These are phyloP conservation scores for Takakia lepidozioides DNA, from an alignment of 225 moss, liverwort and hornwort species.

Conservation along the genomic window DNA sequence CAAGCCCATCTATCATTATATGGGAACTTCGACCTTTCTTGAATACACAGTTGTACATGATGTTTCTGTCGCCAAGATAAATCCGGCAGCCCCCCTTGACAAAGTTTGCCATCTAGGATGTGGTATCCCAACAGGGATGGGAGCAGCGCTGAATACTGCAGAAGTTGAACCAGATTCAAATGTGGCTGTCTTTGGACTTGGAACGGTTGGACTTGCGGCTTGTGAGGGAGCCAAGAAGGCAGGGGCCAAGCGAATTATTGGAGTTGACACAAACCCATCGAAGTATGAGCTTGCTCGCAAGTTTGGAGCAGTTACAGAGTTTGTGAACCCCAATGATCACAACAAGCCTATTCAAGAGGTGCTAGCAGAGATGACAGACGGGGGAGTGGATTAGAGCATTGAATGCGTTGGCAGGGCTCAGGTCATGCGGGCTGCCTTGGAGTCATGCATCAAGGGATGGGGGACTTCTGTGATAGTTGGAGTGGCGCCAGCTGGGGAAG, in stretches of 20 bases:
- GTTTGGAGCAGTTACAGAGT: slow-evolving; percentile 80
- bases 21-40: slow-evolving; percentile 5
- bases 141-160: slow-evolving; percentile 51
- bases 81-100: slow-evolving; percentile 6
- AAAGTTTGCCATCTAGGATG: slow-evolving; percentile 3
- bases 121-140: slow-evolving; percentile 19
- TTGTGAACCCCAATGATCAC: slow-evolving; percentile 73
- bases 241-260: slow-evolving; percentile 78
- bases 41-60: slow-evolving; percentile 6
- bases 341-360: slow-evolving; percentile 89
- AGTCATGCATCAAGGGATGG: slow-evolving; percentile 74
- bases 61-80: slow-evolving; percentile 8
- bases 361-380: slow-evolving; percentile 87
- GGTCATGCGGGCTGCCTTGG: slow-evolving; percentile 88
- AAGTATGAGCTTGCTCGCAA: slow-evolving; percentile 54
- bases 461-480: slow-evolving; percentile 10
- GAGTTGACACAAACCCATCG: slow-evolving; percentile 55
- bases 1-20: slow-evolving; percentile 4
- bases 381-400: slow-evolving; percentile 97
- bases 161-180: slow-evolving; percentile 48
- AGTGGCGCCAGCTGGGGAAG: slow-evolving; percentile 7
- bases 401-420: slow-evolving; percentile 87
- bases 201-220: slow-evolving; percentile 54
- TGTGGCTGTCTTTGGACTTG: slow-evolving; percentile 59
- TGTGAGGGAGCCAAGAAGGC: slow-evolving; percentile 89